Conservation (phyloP, 306 rosid species). For the Phaseolus lunatus region DNA sequence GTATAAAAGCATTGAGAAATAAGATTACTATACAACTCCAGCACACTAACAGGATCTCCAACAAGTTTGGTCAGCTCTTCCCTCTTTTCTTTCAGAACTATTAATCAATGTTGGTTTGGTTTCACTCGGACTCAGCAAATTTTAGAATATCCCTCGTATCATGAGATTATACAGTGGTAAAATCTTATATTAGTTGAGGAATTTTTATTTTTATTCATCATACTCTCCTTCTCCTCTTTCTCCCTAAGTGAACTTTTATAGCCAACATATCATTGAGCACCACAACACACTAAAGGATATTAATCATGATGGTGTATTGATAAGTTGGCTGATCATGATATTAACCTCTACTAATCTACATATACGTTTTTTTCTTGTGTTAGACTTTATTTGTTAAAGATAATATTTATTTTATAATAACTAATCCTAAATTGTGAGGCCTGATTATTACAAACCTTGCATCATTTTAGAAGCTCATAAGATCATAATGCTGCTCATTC, state of each 20-base stretch:
- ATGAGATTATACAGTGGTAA: constrained; percentile 12
- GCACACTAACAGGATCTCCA: background rate
- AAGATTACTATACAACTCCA: background rate
- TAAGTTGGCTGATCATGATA: constrained; percentile 12
- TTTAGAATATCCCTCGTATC: constrained; percentile 11
- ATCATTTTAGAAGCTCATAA: constrained; percentile 11
- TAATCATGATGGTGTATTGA: background rate
- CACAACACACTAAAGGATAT: constrained; percentile 10
- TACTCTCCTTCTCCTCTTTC: constrained; percentile 16
- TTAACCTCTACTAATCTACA: constrained; percentile 32
- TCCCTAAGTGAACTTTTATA: constrained; percentile 19
- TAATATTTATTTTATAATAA: background rate
- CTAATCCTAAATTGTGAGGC: constrained; percentile 20
- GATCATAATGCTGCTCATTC: constrained; percentile 21
- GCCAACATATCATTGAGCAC: background rate
- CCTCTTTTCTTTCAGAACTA: constrained; percentile 12
- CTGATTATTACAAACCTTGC: background rate
- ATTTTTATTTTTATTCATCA: constrained; percentile 24
- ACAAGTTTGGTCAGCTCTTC: constrained; percentile 12
- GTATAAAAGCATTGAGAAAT: constrained; percentile 15
- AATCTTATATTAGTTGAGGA: constrained; percentile 26
- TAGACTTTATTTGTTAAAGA: constrained; percentile 13
- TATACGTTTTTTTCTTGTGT: constrained; percentile 17
- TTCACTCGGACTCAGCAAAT: constrained; percentile 22
- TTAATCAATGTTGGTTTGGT: constrained; percentile 32